Evolutionary conservation across 352 stramenopile species (phyloP), one percentile per base, ranked within the genome.

Genomic region (Phytophthora palmivora): DNA sequence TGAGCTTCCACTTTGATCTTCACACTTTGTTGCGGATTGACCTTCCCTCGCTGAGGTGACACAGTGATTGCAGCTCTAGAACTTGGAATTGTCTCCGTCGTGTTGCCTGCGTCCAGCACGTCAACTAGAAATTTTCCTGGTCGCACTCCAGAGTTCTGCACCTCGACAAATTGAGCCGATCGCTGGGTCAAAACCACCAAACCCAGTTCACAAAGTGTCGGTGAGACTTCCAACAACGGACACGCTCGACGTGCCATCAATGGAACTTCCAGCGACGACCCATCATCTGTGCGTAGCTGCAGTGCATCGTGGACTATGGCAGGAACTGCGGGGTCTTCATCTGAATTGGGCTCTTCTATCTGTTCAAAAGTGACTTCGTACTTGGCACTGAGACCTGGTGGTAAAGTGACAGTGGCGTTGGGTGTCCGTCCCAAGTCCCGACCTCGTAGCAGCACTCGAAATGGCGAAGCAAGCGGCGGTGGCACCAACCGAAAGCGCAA

Each of bases 291-390:
- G 34, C 74, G 69, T 22, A 95, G 48, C 30, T 79, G 64, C 16
- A 95, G 16, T 6, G 63, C 74, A 36, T 95, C 87, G 58, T 92
- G 79, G 2, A 92, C 60, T 10, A 89, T 73, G 22, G 74, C 63
- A 16, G 61, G 28, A 3, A 37, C 58, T 1, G 49, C 7, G 15
- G 16, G 15, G 9, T 69, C 51, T 6, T 58, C 39, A 22, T 51
- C 53, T 16, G 41, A 41, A 41, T 67, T 57, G n/a, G 16, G 6
- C 0, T 49, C 58, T 9, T 48, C 21, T 2, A 50, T 48, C 1
- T 58, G 49, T 46, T 84, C 46, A 47, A 94, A 96, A 6, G 78
- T 52, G 8, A 96, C 67, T 21, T 96, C 86, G 49, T 89, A 88
- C 45, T 76, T 82, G 38, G 66, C 36, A 45, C 68, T 72, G 2